A percentile compares a stretch with the other conserved stretches of the same genome.
phyloP scores from a whole-genome alignment of 345 rosid species.

The Cardamine resedifolia region DNA sequence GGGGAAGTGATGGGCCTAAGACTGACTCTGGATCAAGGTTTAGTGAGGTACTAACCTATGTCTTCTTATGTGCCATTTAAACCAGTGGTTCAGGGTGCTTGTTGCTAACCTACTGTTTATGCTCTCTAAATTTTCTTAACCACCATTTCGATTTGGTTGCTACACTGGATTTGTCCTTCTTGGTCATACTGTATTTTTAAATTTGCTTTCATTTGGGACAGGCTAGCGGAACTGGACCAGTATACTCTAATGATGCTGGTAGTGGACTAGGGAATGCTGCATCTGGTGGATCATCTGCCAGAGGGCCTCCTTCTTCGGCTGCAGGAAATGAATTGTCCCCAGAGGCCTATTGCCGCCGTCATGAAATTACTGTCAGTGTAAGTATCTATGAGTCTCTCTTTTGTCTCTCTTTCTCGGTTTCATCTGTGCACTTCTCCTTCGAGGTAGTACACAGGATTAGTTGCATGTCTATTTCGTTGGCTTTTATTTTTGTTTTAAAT shows the following conservation, averaged over 20 bases:
- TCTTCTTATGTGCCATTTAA: neutral
- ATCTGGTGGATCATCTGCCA: constrained; percentile 41
- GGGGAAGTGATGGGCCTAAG: constrained; percentile 45
- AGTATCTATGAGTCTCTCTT: constrained; percentile 35
- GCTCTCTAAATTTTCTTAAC: neutral
- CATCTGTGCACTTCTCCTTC: neutral
- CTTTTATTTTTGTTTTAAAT: neutral
- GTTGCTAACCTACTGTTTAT: neutral
- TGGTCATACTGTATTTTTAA: neutral
- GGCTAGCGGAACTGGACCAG: constrained; percentile 16
- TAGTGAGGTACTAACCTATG: constrained; percentile 49
- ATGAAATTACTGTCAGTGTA: constrained; percentile 79
- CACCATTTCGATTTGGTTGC: neutral
- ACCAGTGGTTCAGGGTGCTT: constrained; percentile 4
- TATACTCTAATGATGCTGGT: constrained; percentile 33
- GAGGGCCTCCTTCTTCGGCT: constrained; percentile 42
- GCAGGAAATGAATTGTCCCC: constrained; percentile 51
- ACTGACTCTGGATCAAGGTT: constrained; percentile 48
- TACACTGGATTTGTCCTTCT: neutral
- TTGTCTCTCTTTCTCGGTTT: too few relatives aligned
- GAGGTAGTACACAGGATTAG: neutral
- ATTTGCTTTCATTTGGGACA: constrained; percentile 14
- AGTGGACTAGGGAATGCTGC: constrained; percentile 44
- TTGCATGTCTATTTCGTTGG: neutral
- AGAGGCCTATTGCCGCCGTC: constrained; percentile 74